phyloP scores from a whole-genome alignment of 2,329 filamentous ascomycete genomes.

The Penicillium sp. region DNA sequence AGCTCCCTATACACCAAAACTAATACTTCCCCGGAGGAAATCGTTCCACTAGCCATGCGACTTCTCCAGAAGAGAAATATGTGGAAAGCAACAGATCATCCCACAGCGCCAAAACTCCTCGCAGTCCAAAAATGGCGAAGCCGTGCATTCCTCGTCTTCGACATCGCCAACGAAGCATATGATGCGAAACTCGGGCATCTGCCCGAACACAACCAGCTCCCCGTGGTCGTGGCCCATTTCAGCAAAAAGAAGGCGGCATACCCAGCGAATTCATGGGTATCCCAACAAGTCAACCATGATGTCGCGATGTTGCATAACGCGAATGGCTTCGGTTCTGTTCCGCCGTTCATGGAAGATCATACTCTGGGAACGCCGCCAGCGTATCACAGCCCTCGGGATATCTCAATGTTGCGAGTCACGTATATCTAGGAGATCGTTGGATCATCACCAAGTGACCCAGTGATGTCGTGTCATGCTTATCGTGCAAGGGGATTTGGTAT shows the following conservation, averaged over 20 bases:
- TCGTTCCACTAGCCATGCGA: slow-evolving; percentile 29
- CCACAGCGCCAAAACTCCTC: slow-evolving; percentile 25
- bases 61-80: slow-evolving; percentile 27
- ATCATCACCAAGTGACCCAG: neutral
- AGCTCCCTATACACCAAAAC: slow-evolving; percentile 27
- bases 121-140: slow-evolving; percentile 34
- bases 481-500: slow-evolving; percentile 29
- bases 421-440: slow-evolving; percentile 16
- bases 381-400: slow-evolving; percentile 34
- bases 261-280: slow-evolving; percentile 28
- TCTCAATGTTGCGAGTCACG: slow-evolving; percentile 28
- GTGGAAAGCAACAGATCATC: slow-evolving; percentile 3
- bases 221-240: slow-evolving; percentile 33
- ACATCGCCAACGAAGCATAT: slow-evolving; percentile 33
- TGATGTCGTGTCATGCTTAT: slow-evolving; percentile 7
- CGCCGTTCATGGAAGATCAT: slow-evolving; percentile 34
- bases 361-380: slow-evolving; percentile 27
- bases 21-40: slow-evolving; percentile 26
- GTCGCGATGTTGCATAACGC: slow-evolving; percentile 34
- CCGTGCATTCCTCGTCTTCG: slow-evolving; percentile 36
- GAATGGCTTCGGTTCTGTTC: slow-evolving; percentile 31
- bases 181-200: slow-evolving; percentile 33
- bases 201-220: slow-evolving; percentile 35
- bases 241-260: slow-evolving; percentile 34
- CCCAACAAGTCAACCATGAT: slow-evolving; percentile 35